A percentile compares a stretch with the other conserved stretches of the same genome.
These are phyloP conservation scores for Ceratocystis papillata DNA, from an alignment of 2,329 filamentous ascomycete genomes.

Conservation along the genomic window DNA sequence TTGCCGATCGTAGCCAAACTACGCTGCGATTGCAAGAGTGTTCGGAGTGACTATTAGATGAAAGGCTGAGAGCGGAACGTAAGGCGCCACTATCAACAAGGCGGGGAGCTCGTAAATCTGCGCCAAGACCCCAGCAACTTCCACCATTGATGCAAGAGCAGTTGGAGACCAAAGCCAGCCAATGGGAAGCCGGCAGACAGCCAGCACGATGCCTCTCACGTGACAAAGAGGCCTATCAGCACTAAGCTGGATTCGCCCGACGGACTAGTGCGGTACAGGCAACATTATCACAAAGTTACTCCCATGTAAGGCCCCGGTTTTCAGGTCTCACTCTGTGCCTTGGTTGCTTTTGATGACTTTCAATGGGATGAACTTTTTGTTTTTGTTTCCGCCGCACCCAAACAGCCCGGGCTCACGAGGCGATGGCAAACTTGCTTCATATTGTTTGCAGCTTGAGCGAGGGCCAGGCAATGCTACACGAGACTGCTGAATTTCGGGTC, in stretches of 20 bases:
- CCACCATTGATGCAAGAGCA: no score
- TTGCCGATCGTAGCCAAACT: no score
- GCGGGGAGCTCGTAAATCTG: neutral
- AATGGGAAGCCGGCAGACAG: neutral
- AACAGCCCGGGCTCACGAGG: neutral
- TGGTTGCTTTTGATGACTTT: neutral
- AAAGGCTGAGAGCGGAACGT: neutral
- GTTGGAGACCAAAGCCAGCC: neutral
- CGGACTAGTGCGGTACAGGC: neutral
- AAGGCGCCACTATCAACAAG: neutral
- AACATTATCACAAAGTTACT: neutral
- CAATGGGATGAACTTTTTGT: neutral
- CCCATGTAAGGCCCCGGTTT: neutral
- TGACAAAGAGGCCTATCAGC: neutral
- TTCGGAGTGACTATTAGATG: neutral
- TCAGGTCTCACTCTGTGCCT: neutral
- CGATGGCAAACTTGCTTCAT: neutral
- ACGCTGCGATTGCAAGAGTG: neutral
- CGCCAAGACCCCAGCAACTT: neutral
- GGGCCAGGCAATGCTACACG: neutral
- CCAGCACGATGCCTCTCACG: neutral
- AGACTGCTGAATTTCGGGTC: neutral
- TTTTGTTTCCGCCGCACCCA: neutral
- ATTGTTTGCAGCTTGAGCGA: neutral
- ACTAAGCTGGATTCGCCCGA: neutral